Evolutionary conservation across 495 filamentous ascomycete genomes (phyloP).

Genomic region (Jackrogersella multiformis): DNA sequence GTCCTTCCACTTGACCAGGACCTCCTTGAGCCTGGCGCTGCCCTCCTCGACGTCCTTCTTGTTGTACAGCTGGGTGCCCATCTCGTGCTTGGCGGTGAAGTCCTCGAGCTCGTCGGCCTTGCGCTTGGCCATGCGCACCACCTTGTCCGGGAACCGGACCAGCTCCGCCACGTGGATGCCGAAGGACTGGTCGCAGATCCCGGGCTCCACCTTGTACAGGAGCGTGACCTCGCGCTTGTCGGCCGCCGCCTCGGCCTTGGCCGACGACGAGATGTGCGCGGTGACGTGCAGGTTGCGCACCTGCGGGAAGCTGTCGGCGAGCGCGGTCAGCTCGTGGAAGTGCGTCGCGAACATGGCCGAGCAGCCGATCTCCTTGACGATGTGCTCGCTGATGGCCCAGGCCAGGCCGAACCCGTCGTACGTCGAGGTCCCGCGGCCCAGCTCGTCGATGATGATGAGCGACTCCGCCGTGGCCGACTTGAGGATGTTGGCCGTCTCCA

Average conservation of each 20-base stretch:
- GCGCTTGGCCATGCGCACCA: conserved; percentile 97
- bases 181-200: conserved; percentile 96
- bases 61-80: conserved; percentile 64
- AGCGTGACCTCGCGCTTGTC: conserved; percentile 89
- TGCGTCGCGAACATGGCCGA: conserved; percentile 97
- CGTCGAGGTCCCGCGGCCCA: conserved; percentile 96
- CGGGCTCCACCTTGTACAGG: conserved; percentile 94
- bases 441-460: conserved; percentile 97
- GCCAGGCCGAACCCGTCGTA: conserved; percentile 98
- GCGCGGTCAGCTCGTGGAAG: conserved; percentile 95
- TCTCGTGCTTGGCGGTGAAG: conserved; percentile 79
- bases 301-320: conserved; percentile 83
- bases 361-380: conserved; percentile 91
- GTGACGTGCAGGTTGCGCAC: conserved; percentile 96
- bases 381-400: conserved; percentile 98
- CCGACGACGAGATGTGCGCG: conserved; percentile 75
- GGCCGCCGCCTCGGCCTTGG: conserved; percentile 39
- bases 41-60: conserved; percentile 92
- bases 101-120: conserved; percentile 99
- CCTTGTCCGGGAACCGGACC: conserved; percentile 96
- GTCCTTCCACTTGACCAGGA: conserved; percentile 88
- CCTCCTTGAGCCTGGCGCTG: conserved; percentile 83
- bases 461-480: conserved; percentile 94
- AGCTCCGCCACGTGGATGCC: conserved; percentile 98
- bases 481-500: conserved; percentile 98